Conservation (phyloP, 495 filamentous ascomycete genomes). For the Xylaria grammica region DNA sequence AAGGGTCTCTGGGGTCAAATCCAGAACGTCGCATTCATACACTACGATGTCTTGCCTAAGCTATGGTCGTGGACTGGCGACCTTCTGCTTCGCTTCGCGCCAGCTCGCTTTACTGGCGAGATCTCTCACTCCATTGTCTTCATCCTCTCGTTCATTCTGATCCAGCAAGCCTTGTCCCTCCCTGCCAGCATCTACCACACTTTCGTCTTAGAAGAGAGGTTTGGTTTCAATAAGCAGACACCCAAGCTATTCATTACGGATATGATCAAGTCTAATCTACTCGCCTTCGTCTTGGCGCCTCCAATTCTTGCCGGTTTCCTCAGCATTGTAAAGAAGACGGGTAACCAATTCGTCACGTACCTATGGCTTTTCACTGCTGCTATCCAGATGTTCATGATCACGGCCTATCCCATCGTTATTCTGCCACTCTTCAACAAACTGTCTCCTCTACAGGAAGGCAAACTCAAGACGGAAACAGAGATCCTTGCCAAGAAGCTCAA, state of each 20-base stretch:
- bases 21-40: conserved; percentile 86
- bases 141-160: conserved; percentile 82
- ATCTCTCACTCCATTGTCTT: conserved; percentile 94
- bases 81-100: conserved; percentile 73
- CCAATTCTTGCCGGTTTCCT: conserved; percentile 91
- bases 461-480: conserved; percentile 87
- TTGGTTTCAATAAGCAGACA: conserved; percentile 98
- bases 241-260: conserved; percentile 86
- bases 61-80: conserved; percentile 83
- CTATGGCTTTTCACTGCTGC: conserved; percentile 90
- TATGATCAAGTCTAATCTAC: conserved; percentile 86
- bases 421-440: conserved; percentile 98
- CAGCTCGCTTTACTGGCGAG: conserved; percentile 82
- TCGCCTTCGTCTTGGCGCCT: conserved; percentile 76
- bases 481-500: conserved; percentile 80
- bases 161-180: conserved; percentile 76
- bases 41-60: conserved; percentile 86
- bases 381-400: conserved; percentile 91
- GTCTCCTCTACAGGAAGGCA: conserved; percentile 84
- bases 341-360: conserved; percentile 94
- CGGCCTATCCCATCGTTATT: conserved; percentile 93
- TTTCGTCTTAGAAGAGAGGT: conserved; percentile 95
- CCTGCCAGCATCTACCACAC: conserved; percentile 89
- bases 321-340: conserved; percentile 88
- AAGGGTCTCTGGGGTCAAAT: conserved; percentile 81